A percentile compares a stretch with the other conserved stretches of the same genome.
phyloP scores from a whole-genome alignment of 75 land plant genomes.

The Ceratopteris richardii region DNA sequence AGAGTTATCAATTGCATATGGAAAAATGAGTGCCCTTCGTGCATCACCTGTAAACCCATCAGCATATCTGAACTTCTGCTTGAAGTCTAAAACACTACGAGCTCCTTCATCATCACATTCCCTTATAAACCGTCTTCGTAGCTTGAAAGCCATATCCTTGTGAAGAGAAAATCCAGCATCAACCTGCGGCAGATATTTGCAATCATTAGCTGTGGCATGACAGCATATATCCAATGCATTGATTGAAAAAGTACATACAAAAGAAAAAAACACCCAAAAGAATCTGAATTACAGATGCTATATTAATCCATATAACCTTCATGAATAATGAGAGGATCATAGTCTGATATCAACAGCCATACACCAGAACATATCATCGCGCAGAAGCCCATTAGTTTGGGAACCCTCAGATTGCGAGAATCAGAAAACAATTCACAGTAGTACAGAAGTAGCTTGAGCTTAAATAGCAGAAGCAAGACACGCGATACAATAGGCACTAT shows the following conservation, averaged over 20 bases:
- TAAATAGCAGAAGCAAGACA: too few relatives aligned
- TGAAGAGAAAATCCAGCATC: conserved; percentile 3
- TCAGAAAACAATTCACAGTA: too few relatives aligned
- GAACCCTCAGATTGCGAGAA: too few relatives aligned
- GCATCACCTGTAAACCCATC: conserved; percentile 8
- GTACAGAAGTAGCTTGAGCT: too few relatives aligned
- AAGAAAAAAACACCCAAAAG: not conserved
- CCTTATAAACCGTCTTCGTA: conserved; percentile 6
- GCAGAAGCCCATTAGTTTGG: too few relatives aligned
- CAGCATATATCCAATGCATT: not conserved
- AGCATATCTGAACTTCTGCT: conserved; percentile 2
- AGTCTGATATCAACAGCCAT: too few relatives aligned
- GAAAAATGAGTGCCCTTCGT: conserved; percentile 4
- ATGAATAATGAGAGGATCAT: too few relatives aligned
- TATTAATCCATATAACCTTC: too few relatives aligned
- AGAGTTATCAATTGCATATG: not conserved
- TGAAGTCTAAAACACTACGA: not conserved
- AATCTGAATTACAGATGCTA: too few relatives aligned
- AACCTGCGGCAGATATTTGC: not conserved
- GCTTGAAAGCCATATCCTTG: conserved; percentile 2
- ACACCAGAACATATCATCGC: too few relatives aligned
- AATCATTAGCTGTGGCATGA: not conserved
- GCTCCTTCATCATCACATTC: conserved; percentile 8
- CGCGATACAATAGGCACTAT: too few relatives aligned
- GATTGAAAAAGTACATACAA: not conserved